phyloP scores from a whole-genome alignment of 805 yeast genomes.

The Pachysolen tannophilus region DNA sequence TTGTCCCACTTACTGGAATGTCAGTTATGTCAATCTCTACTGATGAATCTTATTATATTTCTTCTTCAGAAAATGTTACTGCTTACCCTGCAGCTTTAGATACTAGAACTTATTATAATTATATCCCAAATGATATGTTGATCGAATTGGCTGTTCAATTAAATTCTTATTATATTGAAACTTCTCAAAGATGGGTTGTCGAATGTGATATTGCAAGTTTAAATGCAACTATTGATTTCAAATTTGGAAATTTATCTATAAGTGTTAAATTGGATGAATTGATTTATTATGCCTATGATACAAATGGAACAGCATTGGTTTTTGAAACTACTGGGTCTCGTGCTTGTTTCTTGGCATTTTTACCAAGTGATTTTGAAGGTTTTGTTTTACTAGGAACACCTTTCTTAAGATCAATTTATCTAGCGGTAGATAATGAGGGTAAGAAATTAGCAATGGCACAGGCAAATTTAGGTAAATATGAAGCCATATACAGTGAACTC shows the following conservation, averaged over 20 bases:
- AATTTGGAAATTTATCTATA: constrained; percentile 44
- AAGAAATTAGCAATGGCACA: constrained; percentile 48
- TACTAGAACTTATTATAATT: constrained; percentile 39
- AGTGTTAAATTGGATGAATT: constrained; percentile 42
- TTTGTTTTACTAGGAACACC: constrained; percentile 51
- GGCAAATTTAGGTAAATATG: constrained; percentile 17
- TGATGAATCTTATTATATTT: constrained; percentile 19
- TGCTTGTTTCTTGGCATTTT: constrained; percentile 50
- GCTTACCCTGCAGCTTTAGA: constrained; percentile 52
- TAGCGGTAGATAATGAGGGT: constrained; percentile 60
- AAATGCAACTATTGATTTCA: constrained; percentile 44
- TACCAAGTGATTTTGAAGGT: constrained; percentile 41
- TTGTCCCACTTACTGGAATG: constrained; percentile 37
- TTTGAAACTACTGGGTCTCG: constrained; percentile 40
- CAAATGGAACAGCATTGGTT: constrained; percentile 27
- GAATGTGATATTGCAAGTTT: constrained; percentile 44
- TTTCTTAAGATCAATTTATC: constrained; percentile 41
- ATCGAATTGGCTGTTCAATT: constrained; percentile 61
- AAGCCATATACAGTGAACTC: not conserved
- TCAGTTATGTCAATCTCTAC: constrained; percentile 27
- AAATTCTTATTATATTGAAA: constrained; percentile 51
- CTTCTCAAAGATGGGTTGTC: constrained; percentile 49
- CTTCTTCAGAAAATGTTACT: constrained; percentile 25
- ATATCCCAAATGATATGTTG: constrained; percentile 47
- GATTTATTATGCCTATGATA: constrained; percentile 28